Base-by-base conservation (phyloP, 257 asterid genomes). In the Capsicum chinense region DNA sequence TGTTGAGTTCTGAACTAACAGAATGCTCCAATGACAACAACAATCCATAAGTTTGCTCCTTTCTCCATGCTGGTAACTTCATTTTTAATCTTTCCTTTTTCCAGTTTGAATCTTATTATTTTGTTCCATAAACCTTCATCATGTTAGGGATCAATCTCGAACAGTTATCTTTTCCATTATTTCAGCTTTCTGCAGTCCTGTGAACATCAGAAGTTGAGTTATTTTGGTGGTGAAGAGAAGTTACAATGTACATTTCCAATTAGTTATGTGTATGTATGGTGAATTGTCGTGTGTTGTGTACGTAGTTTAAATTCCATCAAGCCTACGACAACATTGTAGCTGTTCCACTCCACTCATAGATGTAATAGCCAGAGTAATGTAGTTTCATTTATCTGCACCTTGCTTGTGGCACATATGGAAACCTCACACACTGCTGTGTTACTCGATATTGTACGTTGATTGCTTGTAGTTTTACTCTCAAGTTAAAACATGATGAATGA, bases 1-100 rank as follows among this genome's bases (percentile, higher is more conserved):
- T 95, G 96, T 85, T 95, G 90, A 95, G 98, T 50, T 87, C 97
- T 10, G 98, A 94, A 90, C 96, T 83, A 66, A 68, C 93, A 15
- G 88, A 87, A 83, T 3, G 88, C 39, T 79, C 95, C 12, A 6
- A 26, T 50, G 81, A 74, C 62, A 13, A 91, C 62, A 13, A 91
- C 44, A 39, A 39, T 73, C 86, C 95, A 35, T 91, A 83, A 85
- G 63, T 21, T 54, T 54, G 15, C 9, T 78, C 64, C 81, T 52
- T 54, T 78, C 62, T 74, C 48, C 81, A 26, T 54, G 3, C 81
- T 54, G 81, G 81, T 78, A 78, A 78, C 81, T 54, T 78, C 78
- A 7, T 15, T 7, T 39, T 68, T 12, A 1, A 5, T 2, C 0
- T 7, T 3, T 62, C 9, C 21, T 63, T 21, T 9, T 64, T 12